Evolutionary conservation across 495 filamentous ascomycete species (phyloP).

Genomic region (Pseudoneurospora amorphoporcata): DNA sequence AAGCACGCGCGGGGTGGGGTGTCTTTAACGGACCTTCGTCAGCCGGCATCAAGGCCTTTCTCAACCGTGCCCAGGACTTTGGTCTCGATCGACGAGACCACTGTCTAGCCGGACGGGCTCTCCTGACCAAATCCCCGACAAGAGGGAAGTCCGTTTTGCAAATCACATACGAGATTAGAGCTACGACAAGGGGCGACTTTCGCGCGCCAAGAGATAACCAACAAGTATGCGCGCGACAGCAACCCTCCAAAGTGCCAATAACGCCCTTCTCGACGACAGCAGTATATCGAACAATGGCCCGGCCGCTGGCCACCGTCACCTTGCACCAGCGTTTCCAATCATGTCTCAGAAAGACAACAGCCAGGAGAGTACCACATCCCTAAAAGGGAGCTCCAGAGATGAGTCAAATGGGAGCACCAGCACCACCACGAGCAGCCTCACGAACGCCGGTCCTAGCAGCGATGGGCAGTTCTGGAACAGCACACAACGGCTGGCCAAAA

Average conservation of each 20-base stretch:
- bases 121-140: not conserved
- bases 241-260: not conserved
- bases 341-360: slow-evolving; percentile 34
- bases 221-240: not conserved
- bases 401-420: not conserved
- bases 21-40: slow-evolving; percentile 53
- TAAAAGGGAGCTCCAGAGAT: not conserved
- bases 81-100: slow-evolving; percentile 32
- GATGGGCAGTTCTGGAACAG: slow-evolving; percentile 19
- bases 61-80: slow-evolving; percentile 51
- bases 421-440: slow-evolving; percentile 2
- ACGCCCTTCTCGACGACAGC: slow-evolving; percentile 26
- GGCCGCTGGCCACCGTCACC: slow-evolving; percentile 12
- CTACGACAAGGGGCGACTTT: not conserved
- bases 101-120: slow-evolving; percentile 30
- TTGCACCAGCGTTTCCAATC: slow-evolving; percentile 26
- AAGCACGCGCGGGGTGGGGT: slow-evolving; percentile 9
- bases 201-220: not conserved
- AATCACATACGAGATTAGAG: not conserved
- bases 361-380: slow-evolving; percentile 12
- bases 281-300: slow-evolving; percentile 23
- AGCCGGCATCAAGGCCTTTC: slow-evolving; percentile 42
- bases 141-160: not conserved
- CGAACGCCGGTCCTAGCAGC: not conserved
- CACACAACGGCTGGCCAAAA: slow-evolving; percentile 54